Evolutionary conservation across 441 rosid species (phyloP).

Genomic region (Cnidoscolus chayamansa): DNA sequence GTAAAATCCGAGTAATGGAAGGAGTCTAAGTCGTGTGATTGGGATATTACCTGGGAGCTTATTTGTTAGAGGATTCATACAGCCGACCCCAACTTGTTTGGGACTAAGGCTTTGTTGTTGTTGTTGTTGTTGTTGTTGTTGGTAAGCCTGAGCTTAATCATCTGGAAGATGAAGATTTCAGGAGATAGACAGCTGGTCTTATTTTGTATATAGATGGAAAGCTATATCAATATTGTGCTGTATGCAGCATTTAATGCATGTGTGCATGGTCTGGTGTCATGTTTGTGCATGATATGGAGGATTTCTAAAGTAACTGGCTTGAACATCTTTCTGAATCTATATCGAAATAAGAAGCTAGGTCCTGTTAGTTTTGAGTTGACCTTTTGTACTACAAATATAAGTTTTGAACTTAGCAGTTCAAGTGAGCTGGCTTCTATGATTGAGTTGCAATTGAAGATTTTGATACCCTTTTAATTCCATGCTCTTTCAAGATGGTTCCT

Average conservation of each 20-base stretch:
- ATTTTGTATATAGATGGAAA: neutral
- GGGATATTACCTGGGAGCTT: too few species aligned
- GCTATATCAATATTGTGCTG: neutral
- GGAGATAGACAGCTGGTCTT: neutral
- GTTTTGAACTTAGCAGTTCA: slow-evolving; percentile 3
- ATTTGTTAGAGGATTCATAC: too few species aligned
- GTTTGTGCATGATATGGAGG: neutral
- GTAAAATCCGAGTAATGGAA: too few species aligned
- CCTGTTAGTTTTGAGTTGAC: neutral
- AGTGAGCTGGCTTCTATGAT: slow-evolving; percentile 1
- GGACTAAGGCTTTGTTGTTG: too few species aligned
- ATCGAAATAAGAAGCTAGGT: neutral
- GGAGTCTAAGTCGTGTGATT: too few species aligned
- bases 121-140: neutral
- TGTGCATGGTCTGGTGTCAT: neutral
- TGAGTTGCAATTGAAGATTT: neutral
- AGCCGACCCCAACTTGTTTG: too few species aligned
- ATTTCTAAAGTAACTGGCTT: neutral
- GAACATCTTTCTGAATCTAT: neutral
- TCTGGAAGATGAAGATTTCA: neutral
- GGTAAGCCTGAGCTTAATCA: neutral
- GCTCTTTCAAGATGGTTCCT: neutral
- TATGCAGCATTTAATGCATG: neutral
- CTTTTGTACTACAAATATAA: neutral
- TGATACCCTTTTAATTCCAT: neutral